Evolutionary conservation across 108 stramenopile species (phyloP).

Genomic region (Pseudonitzschia multistriata): DNA sequence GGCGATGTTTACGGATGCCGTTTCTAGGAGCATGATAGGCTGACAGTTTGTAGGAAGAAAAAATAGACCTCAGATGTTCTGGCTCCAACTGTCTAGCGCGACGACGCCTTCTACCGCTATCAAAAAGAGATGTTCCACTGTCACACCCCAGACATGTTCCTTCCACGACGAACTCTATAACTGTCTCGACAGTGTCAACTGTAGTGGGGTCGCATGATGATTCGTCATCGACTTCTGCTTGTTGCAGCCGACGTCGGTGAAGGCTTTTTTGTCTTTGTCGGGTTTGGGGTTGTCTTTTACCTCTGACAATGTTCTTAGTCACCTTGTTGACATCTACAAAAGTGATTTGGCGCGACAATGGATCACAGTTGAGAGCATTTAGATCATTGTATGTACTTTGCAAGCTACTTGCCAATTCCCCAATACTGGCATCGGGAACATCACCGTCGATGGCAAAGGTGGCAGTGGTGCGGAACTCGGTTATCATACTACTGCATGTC

Average conservation of each 20-base stretch:
- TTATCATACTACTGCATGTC: neutral
- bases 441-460: neutral
- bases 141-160: conserved; percentile 14
- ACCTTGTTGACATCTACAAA: neutral
- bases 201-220: no score
- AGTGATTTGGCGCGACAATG: neutral
- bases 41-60: neutral
- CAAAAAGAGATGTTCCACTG: neutral
- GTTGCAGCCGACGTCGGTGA: neutral
- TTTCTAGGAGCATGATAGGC: neutral
- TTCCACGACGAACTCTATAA: neutral
- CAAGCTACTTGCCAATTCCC: neutral
- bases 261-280: neutral
- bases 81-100: neutral
- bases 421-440: neutral
- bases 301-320: neutral
- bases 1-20: neutral
- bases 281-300: neutral
- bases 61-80: neutral
- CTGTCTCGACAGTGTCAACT: neutral
- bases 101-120: neutral
- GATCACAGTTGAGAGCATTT: conserved; percentile 8
- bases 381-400: conserved; percentile 5
- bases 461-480: neutral
- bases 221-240: neutral